These are phyloP conservation scores for Mycena citricolor DNA, from an alignment of 1,284 basidiomycete species.

Conservation along the genomic window DNA sequence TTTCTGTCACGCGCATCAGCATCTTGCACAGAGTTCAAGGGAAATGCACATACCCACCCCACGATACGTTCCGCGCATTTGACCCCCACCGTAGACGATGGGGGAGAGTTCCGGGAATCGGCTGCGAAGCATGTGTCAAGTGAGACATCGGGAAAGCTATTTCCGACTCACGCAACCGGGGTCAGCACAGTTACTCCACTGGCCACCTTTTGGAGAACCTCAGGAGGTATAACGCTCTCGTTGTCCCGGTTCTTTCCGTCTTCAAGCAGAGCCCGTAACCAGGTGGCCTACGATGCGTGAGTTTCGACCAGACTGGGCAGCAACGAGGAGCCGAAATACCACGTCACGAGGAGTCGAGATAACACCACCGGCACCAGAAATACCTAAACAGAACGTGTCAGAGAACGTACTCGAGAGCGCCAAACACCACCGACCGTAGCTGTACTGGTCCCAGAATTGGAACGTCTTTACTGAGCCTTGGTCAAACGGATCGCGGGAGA, in stretches of 20 bases:
- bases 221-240: conserved; percentile 20
- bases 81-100: conserved; percentile 26
- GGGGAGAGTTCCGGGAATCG: conserved; percentile 23
- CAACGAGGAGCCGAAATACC: conserved; percentile 7
- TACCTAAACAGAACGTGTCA: conserved; percentile 6
- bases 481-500: conserved; percentile 15
- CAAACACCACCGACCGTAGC: conserved; percentile 1
- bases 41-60: conserved; percentile 22
- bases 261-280: conserved; percentile 14
- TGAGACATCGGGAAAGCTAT: neutral
- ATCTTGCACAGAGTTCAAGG: neutral
- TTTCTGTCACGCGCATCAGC: conserved; percentile 3
- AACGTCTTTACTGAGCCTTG: conserved; percentile 1
- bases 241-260: conserved; percentile 19
- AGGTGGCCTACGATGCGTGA: conserved; percentile 13
- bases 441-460: conserved; percentile 9
- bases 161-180: conserved; percentile 14
- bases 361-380: conserved; percentile 27
- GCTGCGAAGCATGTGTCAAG: neutral
- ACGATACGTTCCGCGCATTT: conserved; percentile 24
- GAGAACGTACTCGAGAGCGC: neutral
- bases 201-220: conserved; percentile 22
- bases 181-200: conserved; percentile 22
- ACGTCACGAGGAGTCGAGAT: conserved; percentile 24
- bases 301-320: conserved; percentile 1